Evolutionary conservation across 179 eudicot species (phyloP), one percentile per base, ranked within the genome.

Genomic region (Actinidia chinensis): DNA sequence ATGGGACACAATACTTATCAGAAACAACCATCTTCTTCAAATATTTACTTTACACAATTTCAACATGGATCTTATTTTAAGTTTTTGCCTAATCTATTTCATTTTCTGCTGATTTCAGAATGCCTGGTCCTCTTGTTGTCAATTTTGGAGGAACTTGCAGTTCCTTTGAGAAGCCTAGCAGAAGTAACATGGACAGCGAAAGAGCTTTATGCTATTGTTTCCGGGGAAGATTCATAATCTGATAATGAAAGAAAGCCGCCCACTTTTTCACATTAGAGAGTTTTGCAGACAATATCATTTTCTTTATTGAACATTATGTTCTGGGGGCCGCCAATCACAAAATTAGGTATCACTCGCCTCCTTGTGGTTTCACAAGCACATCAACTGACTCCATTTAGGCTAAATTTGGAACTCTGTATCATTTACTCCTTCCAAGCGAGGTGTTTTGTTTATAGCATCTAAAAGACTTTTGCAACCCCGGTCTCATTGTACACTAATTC

Each of bases 151-250:
- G 91, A 87, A 71, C 76, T 88, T 14, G 71, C 65, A 3, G 55
- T 23, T 48, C 82, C 86, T 55, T 74, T 86, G 42, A 71, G 75
- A 47, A 80, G 79, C 85, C 84, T 88, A 50, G 82, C 80, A 69
- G 89, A 83, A 56, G 85, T 73, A 22, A 86, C 89, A 68, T 84
- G 89, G 89, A 84, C 86, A 40, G 89, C 88, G 17, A 83, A 67
- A 82, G 78, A 88, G 70, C 79, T 88, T 28, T 71, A 77, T 78
- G 59, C 81, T 56, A 73, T 82, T 14, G 71, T 85, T 48, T 81
- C 59, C 51, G 25, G 43, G 63, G 76, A 76, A 71, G 75, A 66
- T 79, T 43, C 40, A 28, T 79, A 46, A 42, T 33, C 51, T 74
- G 20, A 36, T 14, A 23, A 13, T 15, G 40, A 9, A 61, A 75